Evolutionary conservation across 1,284 basidiomycete species (phyloP).

Genomic region (Leccinum olivaceoglutinosum): DNA sequence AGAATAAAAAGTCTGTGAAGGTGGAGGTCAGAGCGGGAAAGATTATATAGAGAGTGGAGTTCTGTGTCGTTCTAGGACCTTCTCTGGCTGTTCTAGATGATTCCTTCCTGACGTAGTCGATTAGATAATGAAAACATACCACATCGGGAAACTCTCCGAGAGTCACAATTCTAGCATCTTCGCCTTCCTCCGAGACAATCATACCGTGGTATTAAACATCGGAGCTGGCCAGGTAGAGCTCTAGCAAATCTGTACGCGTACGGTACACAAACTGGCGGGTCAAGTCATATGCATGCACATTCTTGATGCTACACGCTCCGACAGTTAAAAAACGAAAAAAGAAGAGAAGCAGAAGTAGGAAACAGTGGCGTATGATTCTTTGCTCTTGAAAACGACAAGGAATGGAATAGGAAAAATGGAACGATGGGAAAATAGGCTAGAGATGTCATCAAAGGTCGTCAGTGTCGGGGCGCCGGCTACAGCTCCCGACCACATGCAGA

Average conservation of each 20-base stretch:
- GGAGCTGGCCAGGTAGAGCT: conserved; percentile 17
- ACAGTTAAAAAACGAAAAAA: not conserved
- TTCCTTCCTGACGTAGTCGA: conserved; percentile 30
- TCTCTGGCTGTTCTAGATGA: conserved; percentile 32
- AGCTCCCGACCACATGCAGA: conserved; percentile 19
- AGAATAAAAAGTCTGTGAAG: conserved; percentile 14
- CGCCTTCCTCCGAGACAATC: not conserved
- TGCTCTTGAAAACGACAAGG: conserved; percentile 11
- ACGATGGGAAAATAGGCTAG: conserved; percentile 18
- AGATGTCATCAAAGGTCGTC: conserved; percentile 30
- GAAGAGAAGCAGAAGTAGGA: conserved; percentile 8
- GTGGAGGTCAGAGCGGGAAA: not conserved
- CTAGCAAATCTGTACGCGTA: conserved; percentile 26
- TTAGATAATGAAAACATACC: conserved; percentile 28
- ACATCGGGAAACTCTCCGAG: not conserved
- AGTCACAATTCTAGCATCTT: conserved; percentile 3
- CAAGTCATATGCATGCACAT: conserved; percentile 27
- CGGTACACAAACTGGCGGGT: conserved; percentile 17
- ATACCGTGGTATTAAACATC: conserved; percentile 16
- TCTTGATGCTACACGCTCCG: conserved; percentile 23
- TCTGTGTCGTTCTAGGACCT: conserved; percentile 35
- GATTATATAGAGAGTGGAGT: conserved; percentile 32
- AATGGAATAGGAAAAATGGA: conserved; percentile 17
- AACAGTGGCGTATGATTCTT: conserved; percentile 16
- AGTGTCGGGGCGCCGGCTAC: conserved; percentile 17